Conservation (phyloP, 805 yeast genomes). For the Ogataea populi-albae region DNA sequence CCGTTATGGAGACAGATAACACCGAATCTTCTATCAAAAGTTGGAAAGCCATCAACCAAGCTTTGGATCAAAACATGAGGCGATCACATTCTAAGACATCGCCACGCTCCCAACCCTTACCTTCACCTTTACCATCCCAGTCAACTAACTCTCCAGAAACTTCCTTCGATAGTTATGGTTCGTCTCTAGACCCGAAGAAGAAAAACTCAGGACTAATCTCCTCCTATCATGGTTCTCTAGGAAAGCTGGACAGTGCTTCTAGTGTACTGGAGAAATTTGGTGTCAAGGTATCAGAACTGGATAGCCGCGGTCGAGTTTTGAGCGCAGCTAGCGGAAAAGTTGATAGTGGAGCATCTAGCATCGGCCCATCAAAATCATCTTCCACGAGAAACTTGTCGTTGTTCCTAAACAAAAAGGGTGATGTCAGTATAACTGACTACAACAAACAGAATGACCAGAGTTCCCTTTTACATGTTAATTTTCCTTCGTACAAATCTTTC, state of each 20-base stretch:
- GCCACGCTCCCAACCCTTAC: neutral
- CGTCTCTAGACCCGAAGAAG: conserved; percentile 27
- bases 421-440: conserved; percentile 20
- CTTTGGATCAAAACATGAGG: too few relatives aligned
- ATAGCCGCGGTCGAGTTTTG: conserved; percentile 9
- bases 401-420: conserved; percentile 16
- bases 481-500: conserved; percentile 7
- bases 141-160: neutral
- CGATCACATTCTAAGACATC: too few relatives aligned
- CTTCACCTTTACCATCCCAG: too few relatives aligned
- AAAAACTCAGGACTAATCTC: neutral
- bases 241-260: conserved; percentile 17
- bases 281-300: conserved; percentile 28
- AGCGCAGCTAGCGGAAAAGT: conserved; percentile 1
- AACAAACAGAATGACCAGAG: conserved; percentile 8
- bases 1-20: too few relatives aligned
- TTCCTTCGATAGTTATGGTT: conserved; percentile 2
- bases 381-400: conserved; percentile 29
- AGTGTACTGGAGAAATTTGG: conserved; percentile 28
- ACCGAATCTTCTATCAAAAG: too few relatives aligned
- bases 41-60: too few relatives aligned
- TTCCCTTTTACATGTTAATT: neutral
- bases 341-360: conserved; percentile 2
- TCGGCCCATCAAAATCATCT: conserved; percentile 23
- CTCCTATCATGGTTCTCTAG: conserved; percentile 1